Base-by-base conservation (phyloP, 2,329 filamentous ascomycete genomes). In the Pseudocercospora macadamiae region DNA sequence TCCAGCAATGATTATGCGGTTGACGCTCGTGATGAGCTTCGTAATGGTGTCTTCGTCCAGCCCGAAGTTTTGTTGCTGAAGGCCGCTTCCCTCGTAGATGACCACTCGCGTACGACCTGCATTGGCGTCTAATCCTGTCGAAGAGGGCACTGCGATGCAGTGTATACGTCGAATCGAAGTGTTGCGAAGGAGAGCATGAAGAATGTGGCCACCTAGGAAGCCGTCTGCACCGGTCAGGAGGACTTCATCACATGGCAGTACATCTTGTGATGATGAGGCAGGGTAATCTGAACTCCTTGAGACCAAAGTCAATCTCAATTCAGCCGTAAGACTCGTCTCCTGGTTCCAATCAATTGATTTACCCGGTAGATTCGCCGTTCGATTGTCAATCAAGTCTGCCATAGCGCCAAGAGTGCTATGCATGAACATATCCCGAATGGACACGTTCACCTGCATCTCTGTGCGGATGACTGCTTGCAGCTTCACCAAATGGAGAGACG, bases 221-320 rank as follows among this genome's bases (percentile, higher is more conserved):
- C 75, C 76, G 1, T 74, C 75, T 1, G 74, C 68, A 1, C 78
- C 78, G 0, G 77, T 80, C 2, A 80, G 54, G 2, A 78, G 61
- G 14, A 71, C 53, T 18, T 59, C 59, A 4, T 28, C 25, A 9
- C 19, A 26, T 32, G 28, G 28, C 6, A 32, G 6, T 32, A n/a
- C 14, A 5, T 26, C 52, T 30, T 28, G 19, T 34, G 30, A n/a
- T n/a, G n/a, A n/a, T n/a, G n/a, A n/a, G n/a, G n/a, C n/a, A n/a
- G n/a, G n/a, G n/a, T n/a, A n/a, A n/a, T n/a, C n/a, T n/a, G n/a
- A n/a, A n/a, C n/a, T n/a, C n/a, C n/a, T n/a, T n/a, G n/a, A 42
- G 12, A 14, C 18, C 26, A 62, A 21, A n/a, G 56, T 45, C 23
- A 16, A 10, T 36, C 25, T 52, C 45, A 64, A 32, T 4, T 59